Percentiles rank a stretch among this genome's conserved stretches.
Conservation (phyloP, 495 filamentous ascomycete species). For the Lineolata rhizophorae region DNA sequence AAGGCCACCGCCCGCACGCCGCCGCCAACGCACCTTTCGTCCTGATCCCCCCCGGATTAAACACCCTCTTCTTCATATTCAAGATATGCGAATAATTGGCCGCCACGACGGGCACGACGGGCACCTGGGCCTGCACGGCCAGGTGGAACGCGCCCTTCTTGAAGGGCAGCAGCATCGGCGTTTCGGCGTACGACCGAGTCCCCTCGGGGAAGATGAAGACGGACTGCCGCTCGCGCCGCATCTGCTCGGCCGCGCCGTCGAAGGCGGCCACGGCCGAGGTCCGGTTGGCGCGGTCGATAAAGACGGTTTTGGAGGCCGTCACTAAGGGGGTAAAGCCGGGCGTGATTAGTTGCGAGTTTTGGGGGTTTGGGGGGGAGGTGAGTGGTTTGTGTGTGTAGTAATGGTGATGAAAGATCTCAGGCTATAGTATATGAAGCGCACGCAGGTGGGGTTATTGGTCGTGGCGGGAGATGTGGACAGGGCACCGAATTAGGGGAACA, state of each 20-base stretch:
- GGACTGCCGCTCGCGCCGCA: conserved; percentile 52
- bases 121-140: conserved; percentile 80
- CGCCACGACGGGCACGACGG: conserved; percentile 70
- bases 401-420: no score
- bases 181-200: conserved; percentile 68
- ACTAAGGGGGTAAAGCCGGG: conserved; percentile 21
- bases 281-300: conserved; percentile 76
- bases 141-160: conserved; percentile 98
- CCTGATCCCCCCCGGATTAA: conserved; percentile 46
- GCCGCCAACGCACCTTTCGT: no score
- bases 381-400: no score
- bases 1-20: no score
- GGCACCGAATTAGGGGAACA: conserved; percentile 3
- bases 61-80: conserved; percentile 42
- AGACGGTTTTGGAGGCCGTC: conserved; percentile 70
- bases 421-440: no score
- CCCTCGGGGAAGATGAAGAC: conserved; percentile 78
- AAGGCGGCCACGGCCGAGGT: conserved; percentile 69
- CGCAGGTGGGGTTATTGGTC: no score
- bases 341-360: neutral
- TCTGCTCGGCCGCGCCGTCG: conserved; percentile 57
- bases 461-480: neutral
- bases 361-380: neutral
- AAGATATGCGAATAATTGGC: conserved; percentile 77
- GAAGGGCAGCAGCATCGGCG: conserved; percentile 66